A percentile compares a stretch with the other conserved stretches of the same genome.
Conservation (phyloP, 306 rosid genomes). For the Medicago truncatula region MtrunA17r5.0-ANR NC_053046.1:7335001-7335500, state of each 20-base stretch:
- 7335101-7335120: background rate
- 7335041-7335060: slow-evolving; percentile 19
- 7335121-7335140: slow-evolving; percentile 30
- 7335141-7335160: slow-evolving; percentile 66
- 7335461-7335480: slow-evolving; percentile 15
- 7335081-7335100: slow-evolving; percentile 23
- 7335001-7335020: background rate
- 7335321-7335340: slow-evolving; percentile 23
- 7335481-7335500: background rate
- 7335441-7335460: slow-evolving; percentile 2
- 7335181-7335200: slow-evolving; percentile 65
- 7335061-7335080: slow-evolving; percentile 21
- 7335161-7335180: slow-evolving; percentile 51
- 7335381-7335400: background rate
- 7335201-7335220: slow-evolving; percentile 61
- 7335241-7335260: slow-evolving; percentile 78
- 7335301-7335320: slow-evolving; percentile 24
- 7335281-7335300: slow-evolving; percentile 22
- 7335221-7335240: slow-evolving; percentile 64
- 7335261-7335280: slow-evolving; percentile 24
- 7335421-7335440: slow-evolving; percentile 25
- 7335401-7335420: slow-evolving; percentile 19
- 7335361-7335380: slow-evolving; percentile 30
- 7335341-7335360: slow-evolving; percentile 4
- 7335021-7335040: slow-evolving; percentile 15